Base-by-base conservation (phyloP, 2,329 filamentous ascomycete species). In the Sarocladium strictum region DNA sequence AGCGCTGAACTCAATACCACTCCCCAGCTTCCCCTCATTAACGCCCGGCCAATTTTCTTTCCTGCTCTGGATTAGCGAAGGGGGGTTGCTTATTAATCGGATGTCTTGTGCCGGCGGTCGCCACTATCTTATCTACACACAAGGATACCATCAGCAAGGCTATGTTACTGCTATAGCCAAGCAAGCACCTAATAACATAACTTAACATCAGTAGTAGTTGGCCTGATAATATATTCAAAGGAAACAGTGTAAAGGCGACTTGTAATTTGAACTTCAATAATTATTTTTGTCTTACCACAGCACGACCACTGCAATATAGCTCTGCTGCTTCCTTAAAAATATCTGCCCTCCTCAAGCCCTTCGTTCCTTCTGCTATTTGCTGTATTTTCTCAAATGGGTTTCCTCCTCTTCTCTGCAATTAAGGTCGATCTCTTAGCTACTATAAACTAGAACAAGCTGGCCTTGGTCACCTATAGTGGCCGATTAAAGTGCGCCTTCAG, bases 401-500 rank as follows among this genome's bases (percentile, higher is more conserved):
- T 23, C 7, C 40, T 43, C 24, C 7, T 24, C 21, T 27, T 11
- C 10, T 15, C 17, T 19, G 37, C 40, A 19, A 41, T 40, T 21
- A 40, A 53, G 24, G 41, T 24, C 32, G 50, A 27, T 14, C 4
- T 1, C 15, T 12, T 11, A 11, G 35, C 37, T 24, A 50, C 33
- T 21, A 43, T 19, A 9, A 19, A 43, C 21, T 12, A 43, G 40
- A 17, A 24, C 21, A 12, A 43, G 17, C 40, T 43, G 10, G 45
- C 29, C 23, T 24, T 29, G 45, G 11, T 29, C 29, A 19, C 17
- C 21, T 24, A 53, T 43, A 15, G 40, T 7, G 17, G 24, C 9
- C 24, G 17, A 7, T 43, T 79, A 14, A 68, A 73, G 61, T 72
- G 77, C 49, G 77, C 76, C 63, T 79, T 79, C 57, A 76, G 73